Conservation (phyloP, 352 stramenopile genomes). For the Globisporangium recalcitrans region DNA sequence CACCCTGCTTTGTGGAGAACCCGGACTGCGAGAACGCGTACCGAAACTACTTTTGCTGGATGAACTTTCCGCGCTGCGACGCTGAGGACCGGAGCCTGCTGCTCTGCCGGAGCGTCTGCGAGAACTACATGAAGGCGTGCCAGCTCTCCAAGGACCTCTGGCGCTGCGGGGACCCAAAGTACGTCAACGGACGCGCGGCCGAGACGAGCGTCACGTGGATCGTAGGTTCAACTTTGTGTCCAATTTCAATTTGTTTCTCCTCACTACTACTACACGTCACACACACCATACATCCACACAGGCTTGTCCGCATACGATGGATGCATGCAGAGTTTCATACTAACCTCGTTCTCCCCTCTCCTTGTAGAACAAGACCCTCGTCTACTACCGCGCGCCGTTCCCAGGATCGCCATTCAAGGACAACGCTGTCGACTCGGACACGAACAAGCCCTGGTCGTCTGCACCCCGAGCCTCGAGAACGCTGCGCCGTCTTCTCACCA, state of each 20-base stretch:
- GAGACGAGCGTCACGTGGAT: constrained; percentile 60
- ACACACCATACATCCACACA: neutral
- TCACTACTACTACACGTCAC: constrained; percentile 1
- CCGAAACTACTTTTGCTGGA: constrained; percentile 86
- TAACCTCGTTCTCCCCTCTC: constrained; percentile 3
- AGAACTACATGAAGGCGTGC: constrained; percentile 89
- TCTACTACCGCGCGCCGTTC: constrained; percentile 78
- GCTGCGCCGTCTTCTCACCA: constrained; percentile 1
- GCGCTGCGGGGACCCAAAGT: constrained; percentile 77
- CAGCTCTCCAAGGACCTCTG: constrained; percentile 81
- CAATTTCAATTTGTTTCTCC: neutral
- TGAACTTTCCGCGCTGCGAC: constrained; percentile 91
- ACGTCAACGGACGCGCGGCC: constrained; percentile 57
- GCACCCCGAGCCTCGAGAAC: constrained; percentile 81
- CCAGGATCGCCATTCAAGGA: constrained; percentile 76
- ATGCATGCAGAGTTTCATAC: constrained; percentile 2
- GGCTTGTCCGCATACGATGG: no score
- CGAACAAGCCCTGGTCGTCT: constrained; percentile 72
- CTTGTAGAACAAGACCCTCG: constrained; percentile 47
- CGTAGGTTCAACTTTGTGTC: constrained; percentile 26
- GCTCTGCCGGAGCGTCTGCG: constrained; percentile 85
- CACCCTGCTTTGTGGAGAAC: constrained; percentile 81
- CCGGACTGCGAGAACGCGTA: constrained; percentile 89
- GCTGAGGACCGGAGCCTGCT: constrained; percentile 71
- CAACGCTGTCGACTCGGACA: constrained; percentile 65